phyloP scores from a whole-genome alignment of 2,329 filamentous ascomycete genomes.

The Microcyclosporella mali region DNA sequence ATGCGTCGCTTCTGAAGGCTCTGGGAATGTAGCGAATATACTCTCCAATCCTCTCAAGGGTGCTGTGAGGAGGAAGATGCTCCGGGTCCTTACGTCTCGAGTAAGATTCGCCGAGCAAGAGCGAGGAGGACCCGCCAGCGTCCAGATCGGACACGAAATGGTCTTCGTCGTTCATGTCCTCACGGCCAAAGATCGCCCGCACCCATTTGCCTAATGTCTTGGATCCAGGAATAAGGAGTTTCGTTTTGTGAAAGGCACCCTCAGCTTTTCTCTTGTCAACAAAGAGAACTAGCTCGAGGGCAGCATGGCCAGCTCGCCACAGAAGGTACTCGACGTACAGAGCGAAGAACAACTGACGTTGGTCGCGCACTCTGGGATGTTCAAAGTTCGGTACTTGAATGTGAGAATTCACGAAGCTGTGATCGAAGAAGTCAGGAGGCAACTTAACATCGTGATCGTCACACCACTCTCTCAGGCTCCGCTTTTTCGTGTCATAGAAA shows the following conservation, averaged over 20 bases:
- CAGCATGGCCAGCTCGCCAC: constrained; percentile 51
- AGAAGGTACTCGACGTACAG: constrained; percentile 65
- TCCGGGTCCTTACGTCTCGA: constrained; percentile 62
- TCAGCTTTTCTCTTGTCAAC: constrained; percentile 60
- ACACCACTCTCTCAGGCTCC: constrained; percentile 48
- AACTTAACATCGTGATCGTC: constrained; percentile 43
- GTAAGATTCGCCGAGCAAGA: constrained; percentile 62
- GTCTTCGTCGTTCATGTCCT: constrained; percentile 50
- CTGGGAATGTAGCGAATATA: constrained; percentile 50
- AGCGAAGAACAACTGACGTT: constrained; percentile 64
- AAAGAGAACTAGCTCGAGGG: constrained; percentile 60
- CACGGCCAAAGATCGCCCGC: constrained; percentile 46
- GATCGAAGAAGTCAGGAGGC: constrained; percentile 47
- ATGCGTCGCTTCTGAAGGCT: constrained; percentile 59
- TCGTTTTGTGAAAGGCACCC: constrained; percentile 57
- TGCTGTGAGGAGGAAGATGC: constrained; percentile 59
- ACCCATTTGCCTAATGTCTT: constrained; percentile 62
- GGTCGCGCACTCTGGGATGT: constrained; percentile 56
- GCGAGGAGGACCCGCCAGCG: constrained; percentile 47
- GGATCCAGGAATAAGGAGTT: constrained; percentile 57
- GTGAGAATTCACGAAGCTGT: constrained; percentile 45
- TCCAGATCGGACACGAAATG: constrained; percentile 53
- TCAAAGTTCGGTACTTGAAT: constrained; percentile 38
- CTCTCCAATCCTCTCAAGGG: constrained; percentile 57
- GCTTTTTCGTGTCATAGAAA: constrained; percentile 54